phyloP scores from a whole-genome alignment of 352 stramenopile genomes.

The Phytopythium aichiense region DNA sequence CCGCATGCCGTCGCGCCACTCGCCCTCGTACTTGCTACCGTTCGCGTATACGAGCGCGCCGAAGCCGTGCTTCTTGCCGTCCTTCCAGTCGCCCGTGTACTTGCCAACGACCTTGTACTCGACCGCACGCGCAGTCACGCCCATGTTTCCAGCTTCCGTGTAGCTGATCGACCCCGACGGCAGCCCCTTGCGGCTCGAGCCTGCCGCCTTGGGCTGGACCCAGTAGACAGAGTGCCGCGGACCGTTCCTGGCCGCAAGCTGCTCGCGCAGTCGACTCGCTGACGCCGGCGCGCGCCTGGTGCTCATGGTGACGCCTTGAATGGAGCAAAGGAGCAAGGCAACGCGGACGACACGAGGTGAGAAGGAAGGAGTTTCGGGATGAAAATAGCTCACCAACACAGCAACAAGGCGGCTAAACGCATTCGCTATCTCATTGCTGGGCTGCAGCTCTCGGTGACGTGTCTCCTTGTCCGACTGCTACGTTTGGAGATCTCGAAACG shows the following conservation, averaged over 20 bases:
- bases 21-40: constrained; percentile 89
- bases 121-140: constrained; percentile 26
- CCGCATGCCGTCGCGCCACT: constrained; percentile 78
- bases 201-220: constrained; percentile 45
- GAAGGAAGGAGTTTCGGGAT: background rate
- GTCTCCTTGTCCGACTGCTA: background rate
- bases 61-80: constrained; percentile 91
- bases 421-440: background rate
- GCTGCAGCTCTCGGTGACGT: background rate
- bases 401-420: background rate
- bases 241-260: constrained; percentile 57
- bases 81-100: constrained; percentile 93
- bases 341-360: background rate
- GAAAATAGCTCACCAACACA: background rate
- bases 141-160: constrained; percentile 29
- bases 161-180: constrained; percentile 32
- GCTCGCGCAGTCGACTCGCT: constrained; percentile 45
- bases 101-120: constrained; percentile 69
- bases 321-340: background rate
- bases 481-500: too few relatives aligned
- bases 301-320: constrained; percentile 10
- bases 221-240: constrained; percentile 78
- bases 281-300: constrained; percentile 12
- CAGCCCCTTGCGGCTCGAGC: constrained; percentile 21
- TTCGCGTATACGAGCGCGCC: constrained; percentile 88